These are phyloP conservation scores for Penicillium sp. DNA, from an alignment of 2,329 filamentous ascomycete species.

Conservation along the genomic window DNA sequence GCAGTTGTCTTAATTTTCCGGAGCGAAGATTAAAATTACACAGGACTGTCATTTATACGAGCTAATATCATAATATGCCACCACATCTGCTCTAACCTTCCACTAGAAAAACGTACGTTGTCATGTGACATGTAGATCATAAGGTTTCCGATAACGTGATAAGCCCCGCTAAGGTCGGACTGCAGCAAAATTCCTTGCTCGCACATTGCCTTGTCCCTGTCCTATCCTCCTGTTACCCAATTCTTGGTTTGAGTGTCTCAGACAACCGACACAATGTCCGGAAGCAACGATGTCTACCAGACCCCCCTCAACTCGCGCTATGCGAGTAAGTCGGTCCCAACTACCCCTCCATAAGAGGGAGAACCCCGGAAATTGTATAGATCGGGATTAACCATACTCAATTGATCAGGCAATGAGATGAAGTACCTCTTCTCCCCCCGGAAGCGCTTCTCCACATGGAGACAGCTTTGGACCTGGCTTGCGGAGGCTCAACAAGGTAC, in stretches of 20 bases:
- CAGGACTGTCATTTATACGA: not conserved
- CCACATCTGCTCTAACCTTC: not conserved
- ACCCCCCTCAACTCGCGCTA: slow-evolving; percentile 71
- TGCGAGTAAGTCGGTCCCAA: slow-evolving; percentile 51
- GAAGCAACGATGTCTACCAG: slow-evolving; percentile 57
- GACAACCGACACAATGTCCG: slow-evolving; percentile 33
- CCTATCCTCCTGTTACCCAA: slow-evolving; percentile 18
- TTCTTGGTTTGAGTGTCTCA: slow-evolving; percentile 22
- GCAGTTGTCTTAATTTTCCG: slow-evolving; percentile 17
- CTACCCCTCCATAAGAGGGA: slow-evolving; percentile 12
- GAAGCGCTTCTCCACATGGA: slow-evolving; percentile 73
- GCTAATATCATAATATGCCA: slow-evolving; percentile 11
- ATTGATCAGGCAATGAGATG: slow-evolving; percentile 60
- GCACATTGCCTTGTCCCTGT: slow-evolving; percentile 18
- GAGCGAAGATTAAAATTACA: not conserved
- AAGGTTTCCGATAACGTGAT: slow-evolving; percentile 35
- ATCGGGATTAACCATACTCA: slow-evolving; percentile 15
- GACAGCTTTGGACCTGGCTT: slow-evolving; percentile 80
- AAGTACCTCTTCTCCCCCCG: slow-evolving; percentile 75
- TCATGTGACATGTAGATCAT: slow-evolving; percentile 16
- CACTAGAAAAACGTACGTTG: not conserved
- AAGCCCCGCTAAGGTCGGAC: slow-evolving; percentile 33
- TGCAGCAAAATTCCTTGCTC: slow-evolving; percentile 34
- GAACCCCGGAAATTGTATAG: slow-evolving; percentile 7
- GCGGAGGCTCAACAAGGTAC: slow-evolving; percentile 70